Evolutionary conservation across 257 asterid species (phyloP), one percentile per base, ranked within the genome.

Genomic region (Solanum bukasovii): DNA sequence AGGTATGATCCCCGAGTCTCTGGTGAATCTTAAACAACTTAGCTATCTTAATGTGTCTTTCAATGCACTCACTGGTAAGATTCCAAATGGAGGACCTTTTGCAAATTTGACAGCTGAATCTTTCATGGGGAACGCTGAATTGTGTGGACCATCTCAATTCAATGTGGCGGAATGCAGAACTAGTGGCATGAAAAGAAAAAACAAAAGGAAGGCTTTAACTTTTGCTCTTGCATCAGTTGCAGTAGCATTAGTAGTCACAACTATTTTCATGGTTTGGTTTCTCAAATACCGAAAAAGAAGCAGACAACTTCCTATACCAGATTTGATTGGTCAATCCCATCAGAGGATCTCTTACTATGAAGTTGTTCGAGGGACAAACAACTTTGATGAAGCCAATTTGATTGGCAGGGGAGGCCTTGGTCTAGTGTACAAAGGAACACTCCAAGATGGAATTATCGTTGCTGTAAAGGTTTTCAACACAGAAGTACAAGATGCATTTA

Each of bases 361-460:
- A 7, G 77, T 87, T 37, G 42, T 87, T 78, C 79, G 46, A 29
- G 89, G 77, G 21, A 87, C 89, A 37, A 20, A 61, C 61, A 61
- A 74, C 75, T 87, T 87, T 87, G 89, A 87, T 10, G 86, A 75
- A 27, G 42, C 78, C 40, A 75, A 77, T 23, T 87, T 87, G 88
- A 87, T 87, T 49, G 88, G 88, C 6, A 52, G 68, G 12, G 88
- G 88, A 77, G 34, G 86, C 16, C 63, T 73, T 42, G 78, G 88
- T 75, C 27, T 61, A 13, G 85, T 87, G 18, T 87, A 74, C 21
- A 87, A 13, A 63, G 78, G 85, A 13, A 35, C 13, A n/a, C 61
- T 27, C 59, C 65, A 33, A 68, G 78, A 25, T 75, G 65, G 65
- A 56, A 56, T 6, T 18, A 56, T 56, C 0, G 11, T 56, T 56